Percentiles rank a stretch among this genome's conserved stretches.
Conservation (phyloP, 768 basidiomycete genomes). For the Pleurotus tuoliensis region DNA sequence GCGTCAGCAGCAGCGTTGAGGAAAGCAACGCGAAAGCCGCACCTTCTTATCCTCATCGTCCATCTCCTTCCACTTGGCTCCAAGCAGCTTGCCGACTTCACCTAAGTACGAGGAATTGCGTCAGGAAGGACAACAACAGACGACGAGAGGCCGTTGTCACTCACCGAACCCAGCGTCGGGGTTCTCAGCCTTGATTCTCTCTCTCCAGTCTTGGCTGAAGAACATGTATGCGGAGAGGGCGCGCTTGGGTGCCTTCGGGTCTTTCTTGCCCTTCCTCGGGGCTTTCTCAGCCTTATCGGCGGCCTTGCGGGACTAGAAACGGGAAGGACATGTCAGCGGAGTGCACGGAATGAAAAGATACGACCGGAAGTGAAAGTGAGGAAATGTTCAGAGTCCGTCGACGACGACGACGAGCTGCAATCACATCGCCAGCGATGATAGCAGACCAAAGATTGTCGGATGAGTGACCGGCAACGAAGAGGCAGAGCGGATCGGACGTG, state of each 20-base stretch:
- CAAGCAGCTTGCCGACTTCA: conserved; percentile 92
- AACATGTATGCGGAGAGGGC: conserved; percentile 98
- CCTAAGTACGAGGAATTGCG: conserved; percentile 38
- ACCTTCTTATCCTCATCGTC: conserved; percentile 91
- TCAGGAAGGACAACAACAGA: conserved; percentile 10
- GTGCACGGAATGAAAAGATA: background rate
- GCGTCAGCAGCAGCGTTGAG: no score
- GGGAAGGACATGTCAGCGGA: conserved; percentile 10
- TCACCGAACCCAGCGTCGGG: conserved; percentile 90
- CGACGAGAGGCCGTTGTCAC: conserved; percentile 15
- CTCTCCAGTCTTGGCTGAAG: conserved; percentile 95
- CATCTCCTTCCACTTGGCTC: conserved; percentile 96
- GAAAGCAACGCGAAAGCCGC: conserved; percentile 14
- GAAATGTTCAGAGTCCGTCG: conserved; percentile 9
- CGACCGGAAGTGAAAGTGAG: background rate
- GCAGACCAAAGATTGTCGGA: background rate
- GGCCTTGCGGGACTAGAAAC: conserved; percentile 61
- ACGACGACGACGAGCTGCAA: conserved; percentile 12
- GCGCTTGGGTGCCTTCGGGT: conserved; percentile 85
- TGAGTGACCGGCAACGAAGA: background rate
- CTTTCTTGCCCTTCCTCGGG: conserved; percentile 62
- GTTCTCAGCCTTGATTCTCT: conserved; percentile 93
- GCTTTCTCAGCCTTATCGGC: conserved; percentile 68
- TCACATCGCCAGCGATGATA: background rate
- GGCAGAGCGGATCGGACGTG: background rate